Base-by-base conservation (phyloP, 2,329 filamentous ascomycete species). In the Colletotrichum sp. region DNA sequence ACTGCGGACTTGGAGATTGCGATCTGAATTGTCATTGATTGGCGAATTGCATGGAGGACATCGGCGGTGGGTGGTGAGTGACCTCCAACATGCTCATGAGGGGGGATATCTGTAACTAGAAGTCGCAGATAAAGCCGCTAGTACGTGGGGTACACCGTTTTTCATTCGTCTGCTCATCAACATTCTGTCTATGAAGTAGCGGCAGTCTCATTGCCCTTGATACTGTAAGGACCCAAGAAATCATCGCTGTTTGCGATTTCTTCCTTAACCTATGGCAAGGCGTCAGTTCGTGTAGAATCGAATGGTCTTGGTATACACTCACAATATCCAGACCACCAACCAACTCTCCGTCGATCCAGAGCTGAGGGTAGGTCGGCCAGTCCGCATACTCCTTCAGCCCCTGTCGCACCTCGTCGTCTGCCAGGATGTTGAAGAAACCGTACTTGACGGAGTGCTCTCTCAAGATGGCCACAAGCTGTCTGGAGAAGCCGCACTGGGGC, bases 341-440 rank as follows among this genome's bases (percentile, higher is more conserved):
- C 65, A 99, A 88, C 84, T 98, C 96, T 16, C 97, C 96, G 75
- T 93, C 91, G 14, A 98, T 92, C 93, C 96, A 99, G 77, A 99
- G 87, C 85, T 99, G 97, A 24, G 97, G 97, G 85, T 95, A 99
- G 0, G 97, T 99, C 12, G 97, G 97, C 97, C 97, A 99, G 77
- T 98, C 97, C n/a, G 96, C 96, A 84, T 93, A 98, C 86, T 97
- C 95, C 90, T 99, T 99, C 81, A 99, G 87, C 1, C 97, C 97
- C 86, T 98, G 96, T 76, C 97, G 91, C 63, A 99, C 97, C 84
- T 98, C 96, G 81, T 99, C 96, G 83, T 99, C 97, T 77, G 97
- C 97, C 80, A 99, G 86, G 78, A 99, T 99, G 83, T 99, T 98
- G 89, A 99, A 99, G 89, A 99, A 99, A 24, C 97, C 97, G 84